Evolutionary conservation across 768 basidiomycete species (phyloP), one percentile per base, ranked within the genome.

Genomic region (Mycena galericulata): DNA sequence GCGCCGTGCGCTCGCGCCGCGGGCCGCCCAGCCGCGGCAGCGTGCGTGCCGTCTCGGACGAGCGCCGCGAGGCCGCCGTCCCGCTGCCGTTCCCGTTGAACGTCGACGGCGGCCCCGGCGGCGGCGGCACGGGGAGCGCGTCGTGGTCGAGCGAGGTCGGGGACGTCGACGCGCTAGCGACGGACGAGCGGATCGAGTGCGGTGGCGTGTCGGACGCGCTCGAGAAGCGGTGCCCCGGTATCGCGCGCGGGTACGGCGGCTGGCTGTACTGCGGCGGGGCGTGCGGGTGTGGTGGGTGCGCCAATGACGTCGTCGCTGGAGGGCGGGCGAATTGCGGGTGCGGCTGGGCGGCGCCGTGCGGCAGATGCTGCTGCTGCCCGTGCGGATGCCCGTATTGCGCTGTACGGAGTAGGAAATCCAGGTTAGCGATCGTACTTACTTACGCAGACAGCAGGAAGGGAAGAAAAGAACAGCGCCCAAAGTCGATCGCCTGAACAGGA

Each of bases 11-110:
- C 71, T 92, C 90, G 51, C 90, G 87, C 62, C 89, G 88, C 68
- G 86, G 82, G 38, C 78, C 79, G 26, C 78, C 69, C 51, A 83
- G 77, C 36, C 83, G 85, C 27, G 91, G 89, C 50, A 89, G 81
- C 3, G 89, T 90, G 65, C 88, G 87, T 26, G 85, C 72, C 11
- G 93, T 92, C 69, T 95, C 94, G 8, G 90, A 89, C 5, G 92
- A 94, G 65, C 89, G 86, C 50, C 93, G 81, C 30, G 82, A 78
- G n/a, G n/a, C n/a, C 14, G 80, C 76, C 32, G 80, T 60, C 51
- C 79, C 79, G 27, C 20, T 17, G 51, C 40, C 14, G 26, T 32
- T 22, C 8, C 15, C 49, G 29, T 18, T 14, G 20, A 26, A 15
- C 17, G n/a, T n/a, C n/a, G n/a, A n/a, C 24, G 26, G 22, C 49